Percentiles rank a stretch among this genome's conserved stretches.
These are phyloP conservation scores for Penicillium longicatenatum DNA, from an alignment of 495 filamentous ascomycete genomes.

Conservation along the genomic window DNA sequence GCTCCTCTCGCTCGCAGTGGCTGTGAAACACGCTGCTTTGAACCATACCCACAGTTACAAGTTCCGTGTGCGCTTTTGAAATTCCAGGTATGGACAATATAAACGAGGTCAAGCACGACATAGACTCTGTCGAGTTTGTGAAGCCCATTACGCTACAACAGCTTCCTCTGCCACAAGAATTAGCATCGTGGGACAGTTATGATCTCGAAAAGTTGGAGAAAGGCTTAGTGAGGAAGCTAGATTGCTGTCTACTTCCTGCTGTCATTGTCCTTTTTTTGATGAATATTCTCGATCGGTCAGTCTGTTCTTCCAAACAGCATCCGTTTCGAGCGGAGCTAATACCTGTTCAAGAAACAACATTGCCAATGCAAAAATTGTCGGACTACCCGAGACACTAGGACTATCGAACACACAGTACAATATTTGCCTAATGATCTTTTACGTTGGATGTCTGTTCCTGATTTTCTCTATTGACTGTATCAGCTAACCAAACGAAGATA, in stretches of 20 bases:
- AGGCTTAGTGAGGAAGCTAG: constrained; percentile 9
- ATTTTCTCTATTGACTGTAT: not conserved
- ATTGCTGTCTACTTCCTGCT: constrained; percentile 12
- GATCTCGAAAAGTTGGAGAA: constrained; percentile 9
- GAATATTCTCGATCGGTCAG: constrained; percentile 17
- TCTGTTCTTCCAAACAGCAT: not conserved
- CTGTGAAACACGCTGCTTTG: not conserved
- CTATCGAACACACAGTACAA: not conserved
- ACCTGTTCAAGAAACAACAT: not conserved
- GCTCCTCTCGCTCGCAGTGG: not conserved
- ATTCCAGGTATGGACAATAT: constrained; percentile 13
- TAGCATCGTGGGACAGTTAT: constrained; percentile 3
- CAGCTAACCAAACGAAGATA: constrained; percentile 1
- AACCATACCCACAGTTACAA: too few species aligned
- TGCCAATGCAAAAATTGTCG: not conserved
- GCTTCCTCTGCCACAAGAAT: constrained; percentile 8
- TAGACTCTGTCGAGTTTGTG: constrained; percentile 6
- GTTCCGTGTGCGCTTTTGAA: not conserved
- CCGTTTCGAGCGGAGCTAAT: not conserved
- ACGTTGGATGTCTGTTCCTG: constrained; percentile 12
- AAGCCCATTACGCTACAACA: constrained; percentile 10
- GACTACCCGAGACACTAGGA: not conserved
- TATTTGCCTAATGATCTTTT: constrained; percentile 1
- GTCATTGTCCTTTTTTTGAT: constrained; percentile 15
- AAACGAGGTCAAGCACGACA: not conserved